These are phyloP conservation scores for Dioscorea zingiberensis DNA, from an alignment of 106 monocot species.

Conservation along the genomic window DNA sequence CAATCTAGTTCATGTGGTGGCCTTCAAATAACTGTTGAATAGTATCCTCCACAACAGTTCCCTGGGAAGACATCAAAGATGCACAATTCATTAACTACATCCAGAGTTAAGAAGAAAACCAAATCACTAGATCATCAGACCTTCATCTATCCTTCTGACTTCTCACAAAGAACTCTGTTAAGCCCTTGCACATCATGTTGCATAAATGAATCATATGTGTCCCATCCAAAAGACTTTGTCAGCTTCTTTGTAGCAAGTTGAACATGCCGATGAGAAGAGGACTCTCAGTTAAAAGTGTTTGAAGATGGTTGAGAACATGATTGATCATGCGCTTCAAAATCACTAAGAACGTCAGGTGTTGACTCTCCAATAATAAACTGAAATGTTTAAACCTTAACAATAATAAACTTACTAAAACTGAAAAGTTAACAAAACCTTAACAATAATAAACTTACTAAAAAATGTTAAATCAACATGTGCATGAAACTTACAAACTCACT, in stretches of 20 bases:
- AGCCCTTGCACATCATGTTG: constrained; percentile 94
- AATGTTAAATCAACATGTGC: too few relatives aligned
- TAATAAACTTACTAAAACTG: too few relatives aligned
- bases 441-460: too few relatives aligned
- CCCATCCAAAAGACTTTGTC: constrained; percentile 97
- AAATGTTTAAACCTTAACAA: too few relatives aligned
- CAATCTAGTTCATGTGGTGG: constrained; percentile 92
- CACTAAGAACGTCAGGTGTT: too few relatives aligned
- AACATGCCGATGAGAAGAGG: too few relatives aligned
- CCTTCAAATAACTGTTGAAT: constrained; percentile 96
- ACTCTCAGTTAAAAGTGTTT: too few relatives aligned
- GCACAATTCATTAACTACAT: neutral
- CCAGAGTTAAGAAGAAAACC: neutral
- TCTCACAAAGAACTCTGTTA: constrained; percentile 82
- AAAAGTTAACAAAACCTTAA: too few relatives aligned
- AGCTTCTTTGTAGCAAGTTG: constrained; percentile 91
- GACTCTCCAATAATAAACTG: too few relatives aligned
- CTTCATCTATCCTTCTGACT: constrained; percentile 95
- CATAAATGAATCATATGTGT: constrained; percentile 92
- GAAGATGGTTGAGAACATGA: too few relatives aligned
- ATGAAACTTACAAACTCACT: too few relatives aligned
- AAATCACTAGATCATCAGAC: constrained; percentile 4
- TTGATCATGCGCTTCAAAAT: too few relatives aligned
- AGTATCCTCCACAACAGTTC: constrained; percentile 90
- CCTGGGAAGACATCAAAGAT: constrained; percentile 34